These are phyloP conservation scores for Eucalyptus regnans DNA, from an alignment of 345 rosid genomes.

Conservation along the genomic window DNA sequence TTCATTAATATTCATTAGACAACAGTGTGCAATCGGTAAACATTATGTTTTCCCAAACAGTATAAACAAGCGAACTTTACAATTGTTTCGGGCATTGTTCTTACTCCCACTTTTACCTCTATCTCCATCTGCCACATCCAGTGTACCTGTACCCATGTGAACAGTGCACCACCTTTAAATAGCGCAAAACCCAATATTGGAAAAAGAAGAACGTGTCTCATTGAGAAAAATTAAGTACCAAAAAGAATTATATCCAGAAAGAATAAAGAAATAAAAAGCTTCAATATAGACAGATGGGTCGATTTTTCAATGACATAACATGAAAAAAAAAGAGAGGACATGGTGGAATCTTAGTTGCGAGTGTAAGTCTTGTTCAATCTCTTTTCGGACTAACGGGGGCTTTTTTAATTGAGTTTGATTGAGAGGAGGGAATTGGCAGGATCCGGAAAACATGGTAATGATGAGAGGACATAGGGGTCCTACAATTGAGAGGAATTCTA, in stretches of 20 bases:
- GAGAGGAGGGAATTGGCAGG: slow-evolving; percentile 19
- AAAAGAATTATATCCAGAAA: not conserved
- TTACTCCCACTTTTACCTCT: not conserved
- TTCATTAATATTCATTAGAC: not conserved
- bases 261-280: not conserved
- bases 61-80: not conserved
- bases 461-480: slow-evolving; percentile 12
- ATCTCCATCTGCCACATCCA: not conserved
- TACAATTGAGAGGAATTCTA: slow-evolving; percentile 6
- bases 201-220: not conserved
- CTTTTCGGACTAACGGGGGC: not conserved
- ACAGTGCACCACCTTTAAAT: not conserved
- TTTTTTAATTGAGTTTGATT: not conserved
- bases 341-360: not conserved
- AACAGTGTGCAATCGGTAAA: not conserved
- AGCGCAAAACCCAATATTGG: not conserved
- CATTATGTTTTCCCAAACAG: not conserved
- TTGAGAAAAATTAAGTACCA: not conserved
- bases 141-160: not conserved
- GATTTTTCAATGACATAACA: not conserved
- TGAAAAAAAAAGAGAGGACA: not conserved
- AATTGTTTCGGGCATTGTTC: not conserved
- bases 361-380: not conserved
- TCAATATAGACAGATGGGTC: not conserved
- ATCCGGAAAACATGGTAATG: slow-evolving; percentile 55